These are phyloP conservation scores for Paramecium sonneborni DNA, from an alignment of 73 alveolate species.

Conservation along the genomic window DNA sequence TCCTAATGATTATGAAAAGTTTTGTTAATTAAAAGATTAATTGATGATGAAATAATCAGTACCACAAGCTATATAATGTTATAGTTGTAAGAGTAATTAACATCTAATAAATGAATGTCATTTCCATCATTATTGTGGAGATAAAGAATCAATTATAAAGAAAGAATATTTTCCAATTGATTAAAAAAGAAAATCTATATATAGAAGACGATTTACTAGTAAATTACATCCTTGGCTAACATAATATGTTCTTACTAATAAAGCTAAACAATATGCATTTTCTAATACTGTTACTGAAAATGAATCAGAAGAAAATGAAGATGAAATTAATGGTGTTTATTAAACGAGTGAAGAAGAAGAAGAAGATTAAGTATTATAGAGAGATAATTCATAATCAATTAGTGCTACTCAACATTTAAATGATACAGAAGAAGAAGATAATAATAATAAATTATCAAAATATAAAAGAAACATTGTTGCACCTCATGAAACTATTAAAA, in stretches of 20 bases:
- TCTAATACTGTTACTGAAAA: neutral
- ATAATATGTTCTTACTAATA: neutral
- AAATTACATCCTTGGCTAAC: slow-evolving; percentile 16
- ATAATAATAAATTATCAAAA: neutral
- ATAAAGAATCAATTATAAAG: neutral
- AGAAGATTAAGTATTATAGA: neutral
- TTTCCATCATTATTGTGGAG: slow-evolving; percentile 26
- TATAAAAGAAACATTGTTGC: neutral
- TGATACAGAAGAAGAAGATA: neutral
- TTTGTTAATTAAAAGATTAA: slow-evolving; percentile 7
- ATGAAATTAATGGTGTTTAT: neutral
- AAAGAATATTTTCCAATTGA: neutral
- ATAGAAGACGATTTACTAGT: neutral
- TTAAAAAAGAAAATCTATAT: neutral
- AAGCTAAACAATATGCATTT: neutral
- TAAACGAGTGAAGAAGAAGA: neutral
- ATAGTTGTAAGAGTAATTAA: slow-evolving; percentile 75
- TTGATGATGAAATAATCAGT: neutral
- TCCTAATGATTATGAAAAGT: slow-evolving; percentile 72
- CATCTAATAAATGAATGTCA: slow-evolving; percentile 69
- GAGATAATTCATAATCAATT: neutral
- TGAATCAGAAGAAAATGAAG: neutral
- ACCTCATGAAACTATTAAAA: neutral
- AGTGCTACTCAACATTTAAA: neutral
- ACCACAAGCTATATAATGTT: slow-evolving; percentile 68